Percentiles rank a stretch among this genome's conserved stretches.
These are phyloP conservation scores for Cydonia oblonga DNA, from an alignment of 331 rosid genomes.

Conservation along the genomic window DNA sequence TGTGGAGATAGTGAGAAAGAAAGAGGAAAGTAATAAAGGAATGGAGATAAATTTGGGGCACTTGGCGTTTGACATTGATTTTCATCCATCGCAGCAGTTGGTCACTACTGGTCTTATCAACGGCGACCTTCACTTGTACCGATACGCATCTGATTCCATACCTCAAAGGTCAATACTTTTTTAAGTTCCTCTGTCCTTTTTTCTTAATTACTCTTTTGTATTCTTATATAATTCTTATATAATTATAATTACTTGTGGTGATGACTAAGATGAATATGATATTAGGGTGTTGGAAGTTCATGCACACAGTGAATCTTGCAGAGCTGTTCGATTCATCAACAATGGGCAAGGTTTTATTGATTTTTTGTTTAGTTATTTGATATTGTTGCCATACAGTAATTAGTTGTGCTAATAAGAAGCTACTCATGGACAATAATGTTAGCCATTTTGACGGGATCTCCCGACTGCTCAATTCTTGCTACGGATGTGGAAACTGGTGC, in stretches of 20 bases:
- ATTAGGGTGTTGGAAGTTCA: constrained; percentile 58
- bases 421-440: background rate
- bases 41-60: constrained; percentile 64
- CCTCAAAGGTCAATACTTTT: constrained; percentile 45
- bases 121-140: constrained; percentile 65
- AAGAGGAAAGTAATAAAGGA: background rate
- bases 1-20: background rate
- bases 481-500: constrained; percentile 86
- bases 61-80: constrained; percentile 63
- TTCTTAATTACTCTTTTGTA: background rate
- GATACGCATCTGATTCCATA: constrained; percentile 35
- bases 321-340: constrained; percentile 70
- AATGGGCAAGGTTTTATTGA: constrained; percentile 54
- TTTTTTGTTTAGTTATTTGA: background rate
- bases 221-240: background rate
- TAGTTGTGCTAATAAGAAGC: background rate
- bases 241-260: background rate
- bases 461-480: constrained; percentile 68
- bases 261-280: background rate
- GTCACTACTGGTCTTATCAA: constrained; percentile 52
- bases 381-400: background rate
- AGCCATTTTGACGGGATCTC: constrained; percentile 83
- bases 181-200: background rate
- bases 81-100: constrained; percentile 56
- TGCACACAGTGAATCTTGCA: constrained; percentile 73